Percentiles rank a stretch among this genome's conserved stretches.
Evolutionary conservation across 805 yeast genomes (phyloP).

Genomic region (Vanderwaltozyma yarrowii): DNA sequence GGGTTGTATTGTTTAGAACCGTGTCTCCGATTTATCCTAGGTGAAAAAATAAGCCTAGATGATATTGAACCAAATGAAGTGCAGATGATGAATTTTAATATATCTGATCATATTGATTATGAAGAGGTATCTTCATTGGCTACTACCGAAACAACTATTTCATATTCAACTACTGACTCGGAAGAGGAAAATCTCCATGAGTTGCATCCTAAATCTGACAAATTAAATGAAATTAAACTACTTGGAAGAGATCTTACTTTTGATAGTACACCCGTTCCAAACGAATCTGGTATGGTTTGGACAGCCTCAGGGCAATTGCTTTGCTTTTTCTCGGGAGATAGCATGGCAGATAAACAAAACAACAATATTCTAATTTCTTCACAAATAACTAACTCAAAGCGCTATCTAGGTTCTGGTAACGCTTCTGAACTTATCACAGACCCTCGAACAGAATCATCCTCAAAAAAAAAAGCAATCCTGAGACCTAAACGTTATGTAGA

Average conservation of each 20-base stretch:
- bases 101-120: conserved; percentile 24
- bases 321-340: conserved; percentile 66
- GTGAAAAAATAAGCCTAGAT: conserved; percentile 55
- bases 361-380: no score
- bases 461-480: conserved; percentile 3
- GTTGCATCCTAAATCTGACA: neutral
- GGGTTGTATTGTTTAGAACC: conserved; percentile 71
- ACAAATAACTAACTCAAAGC: neutral
- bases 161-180: conserved; percentile 29
- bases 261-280: conserved; percentile 85
- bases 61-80: conserved; percentile 28
- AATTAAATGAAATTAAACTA: conserved; percentile 4
- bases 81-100: conserved; percentile 24
- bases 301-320: conserved; percentile 66
- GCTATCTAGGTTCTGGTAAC: no score
- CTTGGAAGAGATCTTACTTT: conserved; percentile 27
- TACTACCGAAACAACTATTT: conserved; percentile 18
- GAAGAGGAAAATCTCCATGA: conserved; percentile 21
- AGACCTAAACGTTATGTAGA: conserved; percentile 29
- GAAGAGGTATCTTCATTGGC: conserved; percentile 28
- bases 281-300: conserved; percentile 91
- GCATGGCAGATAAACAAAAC: conserved; percentile 28
- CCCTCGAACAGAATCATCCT: conserved; percentile 1
- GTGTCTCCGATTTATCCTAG: conserved; percentile 65
- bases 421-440: neutral